These are phyloP conservation scores for Ramichloridium luteum DNA, from an alignment of 2,329 filamentous ascomycete species.

Conservation along the genomic window DNA sequence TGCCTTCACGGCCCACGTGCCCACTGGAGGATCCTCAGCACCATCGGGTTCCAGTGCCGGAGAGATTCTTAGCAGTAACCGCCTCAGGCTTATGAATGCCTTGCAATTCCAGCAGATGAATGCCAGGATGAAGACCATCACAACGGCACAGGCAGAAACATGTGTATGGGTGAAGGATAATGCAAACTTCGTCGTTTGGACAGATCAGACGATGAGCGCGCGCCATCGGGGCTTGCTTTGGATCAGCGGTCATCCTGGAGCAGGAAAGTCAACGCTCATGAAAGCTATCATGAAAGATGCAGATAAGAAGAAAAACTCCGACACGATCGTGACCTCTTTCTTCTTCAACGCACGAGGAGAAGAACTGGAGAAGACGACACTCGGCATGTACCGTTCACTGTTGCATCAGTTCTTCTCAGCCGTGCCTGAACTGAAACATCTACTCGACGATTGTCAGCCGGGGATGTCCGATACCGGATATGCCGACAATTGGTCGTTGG, in stretches of 20 bases:
- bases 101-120: too few species aligned
- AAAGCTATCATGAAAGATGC: conserved; percentile 15
- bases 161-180: neutral
- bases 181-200: neutral
- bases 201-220: neutral
- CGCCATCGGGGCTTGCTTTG: conserved; percentile 25
- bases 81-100: too few species aligned
- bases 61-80: too few species aligned
- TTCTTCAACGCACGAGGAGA: conserved; percentile 40
- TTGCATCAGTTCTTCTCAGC: conserved; percentile 34
- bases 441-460: conserved; percentile 23
- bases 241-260: conserved; percentile 30
- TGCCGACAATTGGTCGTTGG: conserved; percentile 8
- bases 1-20: too few species aligned
- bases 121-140: neutral
- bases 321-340: conserved; percentile 28
- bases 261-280: conserved; percentile 30
- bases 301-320: conserved; percentile 8
- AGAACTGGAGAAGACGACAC: conserved; percentile 32
- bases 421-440: conserved; percentile 23
- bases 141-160: neutral
- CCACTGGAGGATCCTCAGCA: too few species aligned
- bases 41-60: too few species aligned
- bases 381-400: conserved; percentile 41
- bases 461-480: too few species aligned